Base-by-base conservation (phyloP, 768 basidiomycete genomes). In the Hydnomerulius pinastri region DNA sequence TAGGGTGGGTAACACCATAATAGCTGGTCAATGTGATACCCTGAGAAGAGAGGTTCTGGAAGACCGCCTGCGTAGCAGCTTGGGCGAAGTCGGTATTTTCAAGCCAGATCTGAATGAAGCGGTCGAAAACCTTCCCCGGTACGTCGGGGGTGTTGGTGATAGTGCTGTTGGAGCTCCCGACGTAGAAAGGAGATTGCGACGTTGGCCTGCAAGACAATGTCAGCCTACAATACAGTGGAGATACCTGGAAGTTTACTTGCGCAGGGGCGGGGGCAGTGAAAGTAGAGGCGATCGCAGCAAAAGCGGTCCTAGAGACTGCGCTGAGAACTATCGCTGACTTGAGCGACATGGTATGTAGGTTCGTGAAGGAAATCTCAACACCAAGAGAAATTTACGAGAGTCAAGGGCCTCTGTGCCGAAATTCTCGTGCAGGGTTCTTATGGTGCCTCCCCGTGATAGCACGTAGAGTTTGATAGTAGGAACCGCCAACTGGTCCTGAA, bases 21-120 rank as follows among this genome's bases (percentile, higher is more conserved):
- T 73, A 81, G 42, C 73, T 74, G 36, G 52, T 63, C 15, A 81
- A 64, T 6, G 71, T 54, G 48, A 86, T 69, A 6, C 84, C 83
- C 59, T 83, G 70, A 40, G 71, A 55, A 13, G 76, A 74, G 49
- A 86, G 63, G 39, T 65, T 62, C 33, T 55, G 54, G 38, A 77
- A 71, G 13, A 62, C 62, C 13, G 66, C 43, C 54, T 54, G 48
- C 13, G 58, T 51, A 6, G 36, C 60, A 48, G 65, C 71, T 47
- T 57, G 58, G 8, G 54, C 61, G 51, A 69, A 86, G 57, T 85
- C 76, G 13, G 80, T 83, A 63, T 85, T 86, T 61, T 85, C 84
- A 30, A 86, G 69, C 79, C 80, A 85, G 48, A 85, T 81, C 57
- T 77, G 61, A 52, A 77, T 73, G 67, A 82, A 73, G 6, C 78